Evolutionary conservation across 768 basidiomycete genomes (phyloP), one percentile per base, ranked within the genome.

Genomic region (Udeniomyces megalosporus): DNA sequence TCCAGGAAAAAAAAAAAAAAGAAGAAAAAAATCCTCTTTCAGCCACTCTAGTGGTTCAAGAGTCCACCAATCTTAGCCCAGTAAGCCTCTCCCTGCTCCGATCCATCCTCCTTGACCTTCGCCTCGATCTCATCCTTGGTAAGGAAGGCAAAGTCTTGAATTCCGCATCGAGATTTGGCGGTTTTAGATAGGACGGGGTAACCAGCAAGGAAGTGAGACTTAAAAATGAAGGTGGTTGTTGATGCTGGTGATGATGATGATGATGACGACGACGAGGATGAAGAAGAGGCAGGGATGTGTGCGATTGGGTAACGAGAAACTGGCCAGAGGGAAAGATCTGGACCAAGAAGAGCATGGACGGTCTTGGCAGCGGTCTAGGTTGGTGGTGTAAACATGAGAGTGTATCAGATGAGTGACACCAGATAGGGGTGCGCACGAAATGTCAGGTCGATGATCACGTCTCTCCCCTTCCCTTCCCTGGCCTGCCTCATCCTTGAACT

Each of bases 131-230:
- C 93, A 71, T 88, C 79, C 74, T 90, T 89, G 54, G 89, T 93
- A 64, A 96, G 77, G 92, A 92, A 97, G 7, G 88, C 91, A 75
- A 87, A 92, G 69, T 87, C 86, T 54, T 77, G 75, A 8, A 42
- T 42, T 64, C 85, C 76, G 24, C 74, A 71, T 20, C 78, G 73
- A n/a, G 76, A 71, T 34, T 80, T 72, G 20, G 84, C 63, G 10
- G 22, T 2, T 8, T 31, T 45, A 14, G 63, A 31, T 11, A 65
- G 82, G 22, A 76, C 77, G 34, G 84, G 84, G 72, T 91, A 86
- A 20, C 93, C 93, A 2, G 88, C 83, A 69, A 96, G 79, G 58
- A 96, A 87, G 70, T 95, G 91, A 22, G 82, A 88, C 72, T 95
- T 95, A 77, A 86, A 86, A 77, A 95, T 88, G 76, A 97, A 99